Evolutionary conservation across 371 early-diverging fungal species (phyloP).

Genomic region (Mucor mucedo): DNA sequence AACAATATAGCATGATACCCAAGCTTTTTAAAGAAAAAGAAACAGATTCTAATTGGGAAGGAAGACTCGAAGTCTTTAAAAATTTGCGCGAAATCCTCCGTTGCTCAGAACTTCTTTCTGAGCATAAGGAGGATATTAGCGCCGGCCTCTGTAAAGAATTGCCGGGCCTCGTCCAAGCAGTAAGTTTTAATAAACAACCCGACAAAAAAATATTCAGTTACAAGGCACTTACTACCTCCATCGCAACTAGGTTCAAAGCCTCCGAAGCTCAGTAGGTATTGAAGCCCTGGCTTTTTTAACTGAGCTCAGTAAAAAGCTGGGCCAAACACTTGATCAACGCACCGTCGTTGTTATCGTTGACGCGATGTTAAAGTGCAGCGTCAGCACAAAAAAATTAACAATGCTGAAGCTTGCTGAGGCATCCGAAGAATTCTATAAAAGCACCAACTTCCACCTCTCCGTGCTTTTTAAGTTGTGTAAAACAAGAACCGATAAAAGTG

Average conservation of each 20-base stretch:
- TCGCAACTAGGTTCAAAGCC: slow-evolving; percentile 35
- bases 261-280: slow-evolving; percentile 36
- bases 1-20: slow-evolving; percentile 12
- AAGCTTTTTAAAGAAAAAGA: slow-evolving; percentile 26
- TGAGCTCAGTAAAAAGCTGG: slow-evolving; percentile 28
- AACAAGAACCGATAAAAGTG: slow-evolving; percentile 36
- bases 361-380: slow-evolving; percentile 34
- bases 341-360: slow-evolving; percentile 33
- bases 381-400: slow-evolving; percentile 34
- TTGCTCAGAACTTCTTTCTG: neutral
- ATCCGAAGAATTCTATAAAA: slow-evolving; percentile 24
- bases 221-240: too few species aligned
- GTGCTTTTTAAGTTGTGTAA: slow-evolving; percentile 23
- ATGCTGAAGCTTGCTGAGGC: slow-evolving; percentile 19
- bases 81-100: neutral
- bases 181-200: slow-evolving; percentile 3
- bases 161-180: slow-evolving; percentile 18
- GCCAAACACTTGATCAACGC: slow-evolving; percentile 27
- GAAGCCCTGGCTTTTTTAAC: slow-evolving; percentile 31
- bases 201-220: too few species aligned
- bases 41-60: slow-evolving; percentile 26
- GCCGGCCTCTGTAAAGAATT: slow-evolving; percentile 11
- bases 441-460: slow-evolving; percentile 31
- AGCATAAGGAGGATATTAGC: slow-evolving; percentile 1
- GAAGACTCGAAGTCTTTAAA: slow-evolving; percentile 10